Base-by-base conservation (phyloP, 2,329 filamentous ascomycete species). In the Geoglossum cookeanum region DNA sequence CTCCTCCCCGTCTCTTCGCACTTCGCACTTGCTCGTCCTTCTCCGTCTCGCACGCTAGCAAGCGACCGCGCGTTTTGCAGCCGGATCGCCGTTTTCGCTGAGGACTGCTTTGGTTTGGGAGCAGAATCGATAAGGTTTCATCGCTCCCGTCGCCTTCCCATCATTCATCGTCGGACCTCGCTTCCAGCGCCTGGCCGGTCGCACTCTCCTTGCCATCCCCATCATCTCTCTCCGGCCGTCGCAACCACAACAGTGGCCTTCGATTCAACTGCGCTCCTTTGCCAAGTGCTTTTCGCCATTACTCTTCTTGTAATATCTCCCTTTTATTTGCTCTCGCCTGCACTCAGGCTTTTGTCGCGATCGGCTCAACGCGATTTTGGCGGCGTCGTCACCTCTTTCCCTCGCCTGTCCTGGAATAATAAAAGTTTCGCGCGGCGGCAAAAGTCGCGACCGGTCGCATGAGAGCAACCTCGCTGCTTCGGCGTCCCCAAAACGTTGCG, bases 251-350 rank as follows among this genome's bases (percentile, higher is more conserved):
- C 49, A 13, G 30, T 35, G 37, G 22, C 33, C 27, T 57, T 48
- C 33, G 33, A 52, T 49, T 53, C 55, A 29, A 11, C 45, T 55
- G 49, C 49, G 49, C 49, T 53, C 49, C 49, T 53, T 37, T 35
- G 30, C n/a, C 48, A 53, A 33, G 4, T 35, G 9, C 8, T 35
- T 44, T 48, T 52, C 55, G 47, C 42, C 39, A 17, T 7, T 55
- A 45, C 54, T 9, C 30, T 27, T 39, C 39, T 57, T 35, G 4
- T 57, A 47, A 52, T 39, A 39, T 30, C 47, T 51, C 27, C 27
- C 15, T 15, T 7, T 56, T 9, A 3, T 29, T 48, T 48, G 30
- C 45, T 15, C 32, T 32, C n/a, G n/a, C 30, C 22, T 9, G 22
- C 27, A 17, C 17, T 15, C 45, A 15, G 54, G 45, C 29, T 22